Conservation (phyloP, 179 eudicot genomes). For the Corrigiola litoralis region DNA sequence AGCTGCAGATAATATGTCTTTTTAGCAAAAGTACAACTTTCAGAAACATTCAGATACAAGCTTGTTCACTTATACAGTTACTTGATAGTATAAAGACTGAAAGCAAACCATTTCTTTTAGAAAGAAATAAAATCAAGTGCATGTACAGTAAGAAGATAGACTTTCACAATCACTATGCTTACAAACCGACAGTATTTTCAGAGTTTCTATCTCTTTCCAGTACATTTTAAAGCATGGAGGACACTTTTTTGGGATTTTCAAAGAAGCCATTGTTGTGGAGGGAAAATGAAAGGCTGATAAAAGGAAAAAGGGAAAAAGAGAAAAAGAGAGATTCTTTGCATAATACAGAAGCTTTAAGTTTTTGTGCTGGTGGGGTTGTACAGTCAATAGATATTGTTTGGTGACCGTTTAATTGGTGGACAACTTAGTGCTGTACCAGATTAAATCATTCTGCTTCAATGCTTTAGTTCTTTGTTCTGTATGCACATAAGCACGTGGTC, state of each 20-base stretch:
- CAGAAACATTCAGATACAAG: conserved; percentile 11
- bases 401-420: not conserved
- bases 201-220: not conserved
- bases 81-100: not conserved
- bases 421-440: not conserved
- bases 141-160: conserved; percentile 7
- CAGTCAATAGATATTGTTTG: not conserved
- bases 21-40: not conserved
- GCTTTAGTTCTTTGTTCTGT: not conserved
- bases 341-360: conserved; percentile 10
- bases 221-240: not conserved
- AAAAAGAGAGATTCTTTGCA: conserved; percentile 25
- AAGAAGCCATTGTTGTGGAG: conserved; percentile 24
- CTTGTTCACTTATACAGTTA: not conserved
- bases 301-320: conserved; percentile 2
- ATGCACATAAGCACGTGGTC: too few species aligned
- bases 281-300: conserved; percentile 6
- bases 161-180: conserved; percentile 8
- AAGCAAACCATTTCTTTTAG: not conserved
- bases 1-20: too few species aligned
- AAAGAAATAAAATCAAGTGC: not conserved
- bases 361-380: conserved; percentile 7
- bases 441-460: not conserved
- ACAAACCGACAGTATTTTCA: conserved; percentile 14
- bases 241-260: not conserved